Evolutionary conservation across 768 basidiomycete genomes (phyloP).

Genomic region (Tricholoma matsutake): DNA sequence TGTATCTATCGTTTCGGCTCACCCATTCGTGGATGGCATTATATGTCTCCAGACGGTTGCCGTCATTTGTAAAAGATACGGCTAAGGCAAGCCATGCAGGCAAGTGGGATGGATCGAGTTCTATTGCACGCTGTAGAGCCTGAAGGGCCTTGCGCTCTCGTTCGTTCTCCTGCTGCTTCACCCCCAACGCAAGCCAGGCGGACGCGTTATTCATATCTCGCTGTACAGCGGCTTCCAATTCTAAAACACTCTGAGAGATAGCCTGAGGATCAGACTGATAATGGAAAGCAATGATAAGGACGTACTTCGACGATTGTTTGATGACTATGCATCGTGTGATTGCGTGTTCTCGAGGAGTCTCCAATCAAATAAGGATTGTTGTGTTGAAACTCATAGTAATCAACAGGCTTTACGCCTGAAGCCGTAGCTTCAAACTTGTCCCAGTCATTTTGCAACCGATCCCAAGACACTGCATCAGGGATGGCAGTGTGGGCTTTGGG

Average conservation of each 20-base stretch:
- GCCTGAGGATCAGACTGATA: conserved; percentile 9
- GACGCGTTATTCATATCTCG: conserved; percentile 62
- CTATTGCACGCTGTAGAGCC: conserved; percentile 77
- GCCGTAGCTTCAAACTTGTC: conserved; percentile 77
- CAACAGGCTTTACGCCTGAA: conserved; percentile 54
- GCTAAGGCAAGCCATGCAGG: conserved; percentile 89
- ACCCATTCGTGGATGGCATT: conserved; percentile 87
- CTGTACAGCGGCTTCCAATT: conserved; percentile 88
- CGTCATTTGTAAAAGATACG: conserved; percentile 90
- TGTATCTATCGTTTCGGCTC: conserved; percentile 55
- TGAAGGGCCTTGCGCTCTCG: conserved; percentile 87
- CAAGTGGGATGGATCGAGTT: conserved; percentile 73
- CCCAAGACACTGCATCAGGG: conserved; percentile 49
- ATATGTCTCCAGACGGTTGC: conserved; percentile 68
- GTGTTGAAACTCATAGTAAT: conserved; percentile 66
- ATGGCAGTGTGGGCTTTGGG: conserved; percentile 13
- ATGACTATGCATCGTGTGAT: conserved; percentile 39
- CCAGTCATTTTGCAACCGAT: conserved; percentile 71
- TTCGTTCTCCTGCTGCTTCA: conserved; percentile 98
- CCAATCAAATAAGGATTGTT: conserved; percentile 78
- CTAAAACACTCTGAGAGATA: conserved; percentile 68
- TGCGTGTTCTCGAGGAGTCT: conserved; percentile 52
- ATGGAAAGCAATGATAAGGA: conserved; percentile 11
- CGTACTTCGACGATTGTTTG: conserved; percentile 43
- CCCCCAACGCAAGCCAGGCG: conserved; percentile 90